Base-by-base conservation (phyloP, 441 rosid genomes). In the Syzygium malaccense region DNA sequence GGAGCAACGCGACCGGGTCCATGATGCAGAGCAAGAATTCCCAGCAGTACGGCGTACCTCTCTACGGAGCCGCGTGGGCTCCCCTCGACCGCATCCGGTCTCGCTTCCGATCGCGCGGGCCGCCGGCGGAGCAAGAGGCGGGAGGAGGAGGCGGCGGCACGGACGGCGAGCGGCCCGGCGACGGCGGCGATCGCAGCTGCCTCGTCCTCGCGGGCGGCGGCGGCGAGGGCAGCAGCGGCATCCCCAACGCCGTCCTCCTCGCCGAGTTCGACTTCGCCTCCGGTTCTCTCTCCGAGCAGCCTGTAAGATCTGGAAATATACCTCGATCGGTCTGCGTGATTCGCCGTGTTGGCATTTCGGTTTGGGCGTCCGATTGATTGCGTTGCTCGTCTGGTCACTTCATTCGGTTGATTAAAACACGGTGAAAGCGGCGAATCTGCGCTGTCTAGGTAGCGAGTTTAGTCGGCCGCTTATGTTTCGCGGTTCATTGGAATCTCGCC, bases 171-270 rank as follows among this genome's bases (percentile, higher is more conserved):
- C 60, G 87, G n/a, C 68, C 91, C 26, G 78, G 41, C 30, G 85
- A 51, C 26, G 86, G 45, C 64, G 78, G 62, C 55, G 75, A 79
- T 55, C n/a, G 60, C 57, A n/a, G 93, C 91, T 93, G 91, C 92
- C 90, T 94, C 87, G 94, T 94, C 90, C 89, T 97, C 30, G 89
- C 96, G 1, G 99, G 99, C 23, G 99, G 99, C 23, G 99, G 99
- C 1, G 99, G 99, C 25, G 96, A 95, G 88, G 99, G 99, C 79
- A 92, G 91, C 53, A 96, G 92, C 90, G 99, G 99, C 32, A 96
- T 98, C 88, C 94, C 94, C 4, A 97, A 98, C 55, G 96, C 98
- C 41, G 66, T 95, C 85, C 54, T 97, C 86, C 83, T 98, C 86
- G 89, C 93, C 53, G 91, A 84, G 41, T 94, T 92, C 89, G 96